Evolutionary conservation across 768 basidiomycete species (phyloP).

Genomic region (Hirschioporus abietinus): DNA sequence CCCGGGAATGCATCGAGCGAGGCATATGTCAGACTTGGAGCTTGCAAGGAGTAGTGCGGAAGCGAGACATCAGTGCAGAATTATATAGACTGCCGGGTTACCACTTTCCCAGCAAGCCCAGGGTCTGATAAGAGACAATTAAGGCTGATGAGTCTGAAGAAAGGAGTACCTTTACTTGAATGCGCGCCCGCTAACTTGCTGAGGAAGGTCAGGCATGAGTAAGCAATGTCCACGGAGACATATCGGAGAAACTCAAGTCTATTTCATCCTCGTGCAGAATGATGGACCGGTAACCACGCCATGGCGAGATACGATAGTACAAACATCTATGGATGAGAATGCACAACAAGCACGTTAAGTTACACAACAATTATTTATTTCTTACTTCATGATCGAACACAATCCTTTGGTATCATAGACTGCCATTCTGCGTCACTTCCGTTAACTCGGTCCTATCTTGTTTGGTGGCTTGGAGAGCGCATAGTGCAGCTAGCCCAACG

Average conservation of each 20-base stretch:
- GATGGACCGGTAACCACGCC: not conserved
- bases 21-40: not conserved
- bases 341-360: not conserved
- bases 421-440: not conserved
- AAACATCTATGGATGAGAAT: not conserved
- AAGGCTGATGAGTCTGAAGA: not conserved
- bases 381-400: constrained; percentile 3
- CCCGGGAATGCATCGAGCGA: not conserved
- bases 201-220: not conserved
- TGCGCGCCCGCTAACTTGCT: not conserved
- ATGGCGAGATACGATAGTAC: not conserved
- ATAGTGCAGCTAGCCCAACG: constrained; percentile 63
- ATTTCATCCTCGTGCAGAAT: not conserved
- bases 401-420: not conserved
- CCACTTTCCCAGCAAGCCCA: not conserved
- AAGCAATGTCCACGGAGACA: not conserved
- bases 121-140: not conserved
- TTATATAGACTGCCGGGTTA: not conserved
- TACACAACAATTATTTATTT: constrained; percentile 3
- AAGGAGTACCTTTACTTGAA: not conserved
- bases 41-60: not conserved
- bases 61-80: not conserved
- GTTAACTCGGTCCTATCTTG: constrained; percentile 19
- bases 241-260: constrained; percentile 5
- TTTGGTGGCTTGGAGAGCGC: constrained; percentile 79